A percentile compares a stretch with the other conserved stretches of the same genome.
Evolutionary conservation across 2,329 filamentous ascomycete genomes (phyloP).

Genomic region (Xylariales sp.): DNA sequence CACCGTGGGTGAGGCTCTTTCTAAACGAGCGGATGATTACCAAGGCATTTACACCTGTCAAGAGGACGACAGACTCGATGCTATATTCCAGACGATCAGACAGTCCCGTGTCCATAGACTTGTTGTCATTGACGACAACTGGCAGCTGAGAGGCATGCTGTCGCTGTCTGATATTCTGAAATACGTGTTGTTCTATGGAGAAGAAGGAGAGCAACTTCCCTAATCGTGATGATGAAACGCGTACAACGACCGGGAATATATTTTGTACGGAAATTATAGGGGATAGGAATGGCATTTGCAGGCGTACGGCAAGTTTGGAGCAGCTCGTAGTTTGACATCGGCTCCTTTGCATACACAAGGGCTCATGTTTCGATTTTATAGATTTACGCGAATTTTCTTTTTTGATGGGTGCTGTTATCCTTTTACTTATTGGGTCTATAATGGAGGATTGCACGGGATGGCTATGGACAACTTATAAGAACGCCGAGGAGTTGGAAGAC

Average conservation of each 20-base stretch:
- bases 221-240: conserved; percentile 9
- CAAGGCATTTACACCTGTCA: conserved; percentile 96
- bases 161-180: conserved; percentile 95
- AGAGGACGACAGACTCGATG: conserved; percentile 85
- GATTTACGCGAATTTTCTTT: no score
- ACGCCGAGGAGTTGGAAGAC: no score
- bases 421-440: no score
- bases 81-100: conserved; percentile 94
- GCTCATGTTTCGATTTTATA: no score
- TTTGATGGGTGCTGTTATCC: no score
- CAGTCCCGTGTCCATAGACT: conserved; percentile 92
- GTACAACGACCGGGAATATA: no score
- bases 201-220: conserved; percentile 48
- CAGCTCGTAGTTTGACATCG: no score
- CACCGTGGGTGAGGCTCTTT: conserved; percentile 82
- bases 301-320: conserved; percentile 29
- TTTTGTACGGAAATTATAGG: no score
- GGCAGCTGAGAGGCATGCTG: conserved; percentile 80
- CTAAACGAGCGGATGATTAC: conserved; percentile 85
- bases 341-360: no score
- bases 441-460: no score
- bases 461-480: no score
- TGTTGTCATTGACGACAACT: conserved; percentile 88
- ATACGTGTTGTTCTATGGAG: conserved; percentile 81
- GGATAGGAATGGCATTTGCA: conserved; percentile 22